Base-by-base conservation (phyloP, 73 alveolate species). In the Tetrahymena malaccensis region DNA sequence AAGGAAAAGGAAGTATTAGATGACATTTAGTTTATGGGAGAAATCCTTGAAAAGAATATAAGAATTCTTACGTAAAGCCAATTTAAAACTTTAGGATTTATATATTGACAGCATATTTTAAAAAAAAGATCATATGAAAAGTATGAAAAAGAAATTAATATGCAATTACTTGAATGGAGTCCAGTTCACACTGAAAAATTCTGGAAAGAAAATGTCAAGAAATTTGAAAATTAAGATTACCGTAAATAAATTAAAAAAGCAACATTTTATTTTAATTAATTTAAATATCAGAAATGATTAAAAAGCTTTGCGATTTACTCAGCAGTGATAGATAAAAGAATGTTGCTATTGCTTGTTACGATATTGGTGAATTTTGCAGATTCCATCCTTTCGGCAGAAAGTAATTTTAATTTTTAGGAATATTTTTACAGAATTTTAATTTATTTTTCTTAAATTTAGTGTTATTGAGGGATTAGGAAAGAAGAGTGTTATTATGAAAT, bases 181-280 rank as follows among this genome's bases (percentile, higher is more conserved):
- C 98, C 99, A 55, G 98, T 98, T 93, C 99, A 98, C 96, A 96
- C 99, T 22, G 99, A 97, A 97, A 98, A 97, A 96, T 98, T 98
- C 98, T 98, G 99, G 99, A 98, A 98, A 95, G 99, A 98, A 94
- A 98, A 98, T 97, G 97, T 96, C 96, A 97, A 96, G 94, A 98
- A 97, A 84, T 98, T 98, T 97, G 98, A 98, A 94, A 98, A 98
- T 55, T 96, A 96, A 94, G 99, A 95, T 56, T 95, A 85, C 83
- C 43, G 89, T 70, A 70, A 70, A 10, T 22, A 22, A 10, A 22
- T 22, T 70, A 15, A 19, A 1, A 50, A 50, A 50, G 83, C 83
- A 50, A 40, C n/a, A 40, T 40, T 50, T 11, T 50, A 19, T 11
- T 50, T 15, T 21, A 50, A 50, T 50, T 50, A 19, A 1, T 70